Base-by-base conservation (phyloP, 139 green algal genomes). In the Chlamydomonas sp. region DNA sequence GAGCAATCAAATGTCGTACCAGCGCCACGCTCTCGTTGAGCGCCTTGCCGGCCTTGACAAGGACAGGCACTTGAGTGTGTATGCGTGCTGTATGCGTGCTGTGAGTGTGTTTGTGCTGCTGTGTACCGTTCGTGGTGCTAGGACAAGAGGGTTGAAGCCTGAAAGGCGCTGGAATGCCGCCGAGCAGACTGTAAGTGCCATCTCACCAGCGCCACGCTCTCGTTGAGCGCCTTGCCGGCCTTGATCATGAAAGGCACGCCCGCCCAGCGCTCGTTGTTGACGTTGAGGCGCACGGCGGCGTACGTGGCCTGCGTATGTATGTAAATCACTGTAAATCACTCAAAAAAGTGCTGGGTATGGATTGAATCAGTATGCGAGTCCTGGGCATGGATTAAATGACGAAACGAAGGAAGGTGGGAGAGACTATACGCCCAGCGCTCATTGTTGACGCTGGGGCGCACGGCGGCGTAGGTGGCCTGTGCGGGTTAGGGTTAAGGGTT, bases 41-140 rank as follows among this genome's bases (percentile, higher is more conserved):
- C 5, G 89, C 94, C 76, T 99, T 99, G 66, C 93, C 94, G 2
- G 94, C 94, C 78, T 95, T 93, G 50, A 97, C 76, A 36, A 97
- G 78, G 72, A 96, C 91, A 0, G 92, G 92, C 67, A 97, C 91
- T 24, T 88, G 90, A n/a, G n/a, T n/a, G n/a, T n/a, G n/a, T n/a
- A n/a, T n/a, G n/a, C n/a, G n/a, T n/a, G n/a, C n/a, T n/a, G n/a
- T n/a, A n/a, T n/a, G n/a, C n/a, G n/a, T n/a, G n/a, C n/a, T n/a
- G n/a, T n/a, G n/a, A n/a, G n/a, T n/a, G n/a, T n/a, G n/a, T n/a
- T n/a, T n/a, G n/a, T n/a, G n/a, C n/a, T n/a, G n/a, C n/a, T n/a
- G n/a, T n/a, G n/a, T n/a, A n/a, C n/a, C n/a, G n/a, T n/a, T n/a
- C n/a, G n/a, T n/a, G n/a, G n/a, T n/a, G n/a, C n/a, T n/a, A n/a